phyloP scores from a whole-genome alignment of 768 basidiomycete genomes.

The Tubosaeta brunneosetosa region DNA sequence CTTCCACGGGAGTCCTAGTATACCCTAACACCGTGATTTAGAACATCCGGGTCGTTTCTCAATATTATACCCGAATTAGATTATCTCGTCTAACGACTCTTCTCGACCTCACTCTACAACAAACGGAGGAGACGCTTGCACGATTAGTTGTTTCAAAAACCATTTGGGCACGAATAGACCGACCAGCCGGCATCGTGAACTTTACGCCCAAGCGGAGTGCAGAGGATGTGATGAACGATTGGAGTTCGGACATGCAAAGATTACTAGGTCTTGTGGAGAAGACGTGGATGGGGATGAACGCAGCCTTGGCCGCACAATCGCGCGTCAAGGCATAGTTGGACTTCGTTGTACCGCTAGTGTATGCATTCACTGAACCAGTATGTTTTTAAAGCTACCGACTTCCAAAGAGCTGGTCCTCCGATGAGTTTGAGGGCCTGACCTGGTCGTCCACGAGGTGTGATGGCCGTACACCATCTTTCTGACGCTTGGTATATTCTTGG shows the following conservation, averaged over 20 bases:
- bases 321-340: slow-evolving; percentile 43
- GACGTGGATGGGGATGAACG: slow-evolving; percentile 98
- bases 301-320: slow-evolving; percentile 80
- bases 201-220: slow-evolving; percentile 80
- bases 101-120: slow-evolving; percentile 74
- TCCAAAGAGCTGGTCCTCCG: slow-evolving; percentile 18
- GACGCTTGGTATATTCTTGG: slow-evolving; percentile 64
- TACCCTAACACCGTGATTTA: slow-evolving; percentile 28
- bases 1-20: slow-evolving; percentile 8
- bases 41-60: slow-evolving; percentile 93
- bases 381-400: slow-evolving; percentile 13
- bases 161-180: slow-evolving; percentile 91
- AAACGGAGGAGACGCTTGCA: slow-evolving; percentile 86
- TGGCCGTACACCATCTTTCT: slow-evolving; percentile 66
- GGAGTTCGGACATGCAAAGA: slow-evolving; percentile 96
- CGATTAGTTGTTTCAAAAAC: slow-evolving; percentile 88
- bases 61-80: slow-evolving; percentile 94
- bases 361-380: slow-evolving; percentile 1
- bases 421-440: slow-evolving; percentile 16
- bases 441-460: slow-evolving; percentile 55
- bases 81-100: slow-evolving; percentile 77
- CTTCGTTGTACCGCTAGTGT: slow-evolving; percentile 16
- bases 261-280: slow-evolving; percentile 90
- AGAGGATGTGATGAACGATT: slow-evolving; percentile 96
- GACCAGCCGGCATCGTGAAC: slow-evolving; percentile 83